Base-by-base conservation (phyloP, 139 green algal species). In the Coelastrella sp. region DNA sequence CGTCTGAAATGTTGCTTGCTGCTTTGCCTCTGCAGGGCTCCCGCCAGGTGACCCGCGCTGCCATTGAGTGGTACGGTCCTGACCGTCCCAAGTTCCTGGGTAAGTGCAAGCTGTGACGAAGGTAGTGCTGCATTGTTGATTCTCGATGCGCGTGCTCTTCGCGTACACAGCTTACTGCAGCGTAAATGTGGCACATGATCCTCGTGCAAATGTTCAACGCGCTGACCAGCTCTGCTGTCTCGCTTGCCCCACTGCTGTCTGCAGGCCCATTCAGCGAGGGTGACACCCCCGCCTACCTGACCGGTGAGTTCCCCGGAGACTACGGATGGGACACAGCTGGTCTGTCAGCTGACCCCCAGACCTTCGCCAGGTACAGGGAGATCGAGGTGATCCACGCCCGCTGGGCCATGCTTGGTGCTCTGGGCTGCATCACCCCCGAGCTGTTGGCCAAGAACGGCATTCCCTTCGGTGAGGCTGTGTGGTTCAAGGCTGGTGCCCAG, bases 271-370 rank as follows among this genome's bases (percentile, higher is more conserved):
- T 97, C 96, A 96, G 92, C 68, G 94, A 96, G 87, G 89, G 91
- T 78, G 88, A 92, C 70, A 93, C 89, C 89, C 97, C 97, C 56
- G 78, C 89, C 25, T 98, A 98, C 96, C 94, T 99, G 84, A 98
- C 91, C 68, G 96, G 95, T 82, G 94, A 96, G 96, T 99, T 96
- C 97, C 94, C 97, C 87, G 97, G 97, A 92, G 97, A 99, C 97
- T 99, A 99, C 92, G 97, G 97, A 93, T 99, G 97, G 97, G 97
- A 99, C 96, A 99, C 84, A 24, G 97, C 96, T 85, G 97, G 97
- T 87, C 96, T 99, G 91, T 99, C 97, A 22, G 96, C 97, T 76
- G 97, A 99, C 94, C 97, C 97, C 84, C 94, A 98, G 94, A 99
- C 96, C 92, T 99, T 99, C 92, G 92, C 95, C 73, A 90, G 89